Evolutionary conservation across 345 rosid species (phyloP), one percentile per base, ranked within the genome.

Genomic region (Hypericum androsaemum): DNA sequence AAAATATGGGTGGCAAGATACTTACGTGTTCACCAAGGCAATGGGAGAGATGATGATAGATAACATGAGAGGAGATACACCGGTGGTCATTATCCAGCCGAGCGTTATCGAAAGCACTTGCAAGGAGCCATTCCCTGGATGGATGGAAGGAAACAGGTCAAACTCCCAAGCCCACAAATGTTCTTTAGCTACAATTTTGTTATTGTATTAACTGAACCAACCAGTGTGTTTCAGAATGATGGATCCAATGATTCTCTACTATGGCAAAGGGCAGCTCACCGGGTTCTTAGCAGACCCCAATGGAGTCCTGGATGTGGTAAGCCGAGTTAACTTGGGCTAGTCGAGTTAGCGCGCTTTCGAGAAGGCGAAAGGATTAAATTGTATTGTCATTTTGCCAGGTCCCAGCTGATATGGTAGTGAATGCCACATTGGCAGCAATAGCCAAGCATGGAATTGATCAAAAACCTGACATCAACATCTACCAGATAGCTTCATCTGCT

Each of bases 251-350:
- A 80, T 88, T 40, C 41, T 94, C 47, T 77, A 77, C 77, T 88
- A 94, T 57, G 99, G 97, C 11, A 94, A 82, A 61, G 99, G 99
- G 53, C 94, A 82, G 76, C 88, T 88, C 47, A 77, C 89, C 0
- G 90, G 99, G 17, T 94, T 94, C 58, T 65, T 88, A 0, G 90
- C 75, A n/a, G 92, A 88, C 46, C 90, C 92, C 5, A 74, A 85
- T 53, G 97, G 97, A 51, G 82, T 85, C 15, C 88, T 85, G 65
- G 98, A 92, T 73, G 90, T 86, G 43, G 97, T 88, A 77, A 78
- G 66, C n/a, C n/a, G n/a, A n/a, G n/a, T n/a, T n/a, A n/a, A n/a
- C n/a, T n/a, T n/a, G n/a, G n/a, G n/a, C n/a, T n/a, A n/a, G n/a
- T n/a, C n/a, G n/a, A n/a, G n/a, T n/a, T n/a, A n/a, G n/a, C n/a